Conservation (phyloP, 345 rosid genomes). For the Euclidium syriacum region DNA sequence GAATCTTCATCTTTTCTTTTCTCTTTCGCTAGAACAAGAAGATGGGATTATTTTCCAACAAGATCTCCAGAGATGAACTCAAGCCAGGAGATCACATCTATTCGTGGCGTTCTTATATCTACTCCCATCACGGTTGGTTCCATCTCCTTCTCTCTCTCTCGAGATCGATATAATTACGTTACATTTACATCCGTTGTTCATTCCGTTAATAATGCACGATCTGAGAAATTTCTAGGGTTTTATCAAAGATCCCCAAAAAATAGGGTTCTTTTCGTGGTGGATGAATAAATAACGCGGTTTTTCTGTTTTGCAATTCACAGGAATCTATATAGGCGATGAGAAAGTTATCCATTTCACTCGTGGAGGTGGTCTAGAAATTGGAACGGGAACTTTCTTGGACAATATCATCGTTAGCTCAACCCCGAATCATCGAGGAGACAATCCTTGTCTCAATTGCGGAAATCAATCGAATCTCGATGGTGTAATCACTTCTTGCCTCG, state of each 20-base stretch:
- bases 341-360: conserved; percentile 68
- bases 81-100: conserved; percentile 73
- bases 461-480: conserved; percentile 40
- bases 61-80: conserved; percentile 41
- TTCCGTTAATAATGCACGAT: too few relatives aligned
- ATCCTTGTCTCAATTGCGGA: conserved; percentile 50
- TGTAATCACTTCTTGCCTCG: conserved; percentile 53
- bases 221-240: too few relatives aligned
- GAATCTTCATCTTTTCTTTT: too few relatives aligned
- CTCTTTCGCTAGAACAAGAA: too few relatives aligned
- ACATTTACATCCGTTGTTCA: too few relatives aligned
- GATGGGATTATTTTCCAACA: conserved; percentile 62
- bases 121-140: conserved; percentile 63
- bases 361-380: conserved; percentile 53
- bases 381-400: conserved; percentile 50
- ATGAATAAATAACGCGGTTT: too few relatives aligned
- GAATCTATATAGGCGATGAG: conserved; percentile 57
- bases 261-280: too few relatives aligned
- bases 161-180: neutral
- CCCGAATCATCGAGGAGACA: conserved; percentile 14
- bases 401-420: conserved; percentile 42
- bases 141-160: neutral
- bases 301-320: conserved; percentile 21
- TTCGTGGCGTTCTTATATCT: conserved; percentile 66
- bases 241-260: too few relatives aligned